Base-by-base conservation (phyloP, 129 eudicot species). In the Pulicaria dysenterica region DNA sequence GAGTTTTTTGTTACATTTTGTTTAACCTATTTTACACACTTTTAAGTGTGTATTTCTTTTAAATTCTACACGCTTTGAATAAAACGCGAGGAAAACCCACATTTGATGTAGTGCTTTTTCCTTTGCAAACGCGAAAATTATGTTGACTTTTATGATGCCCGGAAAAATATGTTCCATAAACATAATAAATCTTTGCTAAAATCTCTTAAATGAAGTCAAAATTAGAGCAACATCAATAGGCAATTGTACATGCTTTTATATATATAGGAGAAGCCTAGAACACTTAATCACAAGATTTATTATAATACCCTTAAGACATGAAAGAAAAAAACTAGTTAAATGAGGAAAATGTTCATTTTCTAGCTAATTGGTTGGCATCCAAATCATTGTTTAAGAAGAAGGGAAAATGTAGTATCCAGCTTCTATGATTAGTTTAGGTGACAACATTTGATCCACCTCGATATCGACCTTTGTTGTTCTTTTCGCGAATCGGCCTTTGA, bases 401-500 rank as follows among this genome's bases (percentile, higher is more conserved):
- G 98, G 96, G 51, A 94, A 87, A 4, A 88, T 69, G 70, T 89
- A 87, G 60, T 86, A 86, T 57, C 86, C 86, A 53, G 56, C 79
- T 11, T 88, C 95, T 55, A 76, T 76, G 64, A 87, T 55, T 8
- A 84, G 36, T 38, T 78, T 55, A 16, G 91, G 64, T 16, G 92
- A 81, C 70, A 90, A 90, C 85, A 88, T 87, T 70, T 84, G 93
- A 51, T 90, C 93, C 36, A 90, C 87, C 63, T 86, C 94, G 41
- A 61, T 84, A 15, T 86, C 92, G 5, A 69, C 85, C 13, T 88
- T 84, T 8, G 84, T 77, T 78, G 84, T 77, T 78, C 99, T 79
- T 74, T 95, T 95, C 5, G 97, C 94, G 17, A 95, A 95, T 70
- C 99, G 85, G 48, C 99, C 99, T 78, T 95, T 91, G 78, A 95